Conservation (phyloP, 2,329 filamentous ascomycete species). For the Pseudonectria foliicola region DNA sequence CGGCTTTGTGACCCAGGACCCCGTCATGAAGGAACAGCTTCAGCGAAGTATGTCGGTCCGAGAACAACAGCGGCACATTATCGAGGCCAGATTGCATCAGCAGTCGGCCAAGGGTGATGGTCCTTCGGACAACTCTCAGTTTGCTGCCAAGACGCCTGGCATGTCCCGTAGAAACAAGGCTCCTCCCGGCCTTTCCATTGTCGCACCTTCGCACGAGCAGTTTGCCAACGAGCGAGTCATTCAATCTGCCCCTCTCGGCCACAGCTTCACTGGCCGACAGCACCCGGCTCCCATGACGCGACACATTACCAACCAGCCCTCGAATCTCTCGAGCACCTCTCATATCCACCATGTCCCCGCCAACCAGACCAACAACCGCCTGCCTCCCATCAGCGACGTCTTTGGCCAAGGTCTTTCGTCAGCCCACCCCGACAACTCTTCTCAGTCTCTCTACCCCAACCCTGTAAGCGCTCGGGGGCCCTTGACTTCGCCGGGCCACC, state of each 20-base stretch:
- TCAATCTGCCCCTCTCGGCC: conserved; percentile 89
- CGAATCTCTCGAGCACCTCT: conserved; percentile 73
- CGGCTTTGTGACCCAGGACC: conserved; percentile 92
- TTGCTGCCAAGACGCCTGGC: conserved; percentile 63
- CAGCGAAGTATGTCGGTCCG: conserved; percentile 89
- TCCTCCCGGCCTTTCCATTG: conserved; percentile 85
- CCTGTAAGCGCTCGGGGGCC: conserved; percentile 59
- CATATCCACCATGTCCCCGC: conserved; percentile 89
- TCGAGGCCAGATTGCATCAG: conserved; percentile 84
- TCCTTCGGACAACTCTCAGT: conserved; percentile 44
- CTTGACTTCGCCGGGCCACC: conserved; percentile 71
- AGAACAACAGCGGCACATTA: conserved; percentile 90
- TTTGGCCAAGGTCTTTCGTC: conserved; percentile 70
- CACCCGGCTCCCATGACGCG: conserved; percentile 69
- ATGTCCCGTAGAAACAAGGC: conserved; percentile 70
- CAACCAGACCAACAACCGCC: conserved; percentile 80
- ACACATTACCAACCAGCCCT: conserved; percentile 74
- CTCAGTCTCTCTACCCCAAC: conserved; percentile 48
- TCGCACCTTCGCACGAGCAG: conserved; percentile 85
- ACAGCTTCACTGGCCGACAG: conserved; percentile 89
- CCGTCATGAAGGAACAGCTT: conserved; percentile 91
- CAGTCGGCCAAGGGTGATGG: conserved; percentile 74
- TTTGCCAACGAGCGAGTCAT: conserved; percentile 94
- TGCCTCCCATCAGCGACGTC: conserved; percentile 91
- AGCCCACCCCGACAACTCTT: conserved; percentile 49